These are phyloP conservation scores for Hypomontagnella monticulosa DNA, from an alignment of 495 filamentous ascomycete species.

Conservation along the genomic window DNA sequence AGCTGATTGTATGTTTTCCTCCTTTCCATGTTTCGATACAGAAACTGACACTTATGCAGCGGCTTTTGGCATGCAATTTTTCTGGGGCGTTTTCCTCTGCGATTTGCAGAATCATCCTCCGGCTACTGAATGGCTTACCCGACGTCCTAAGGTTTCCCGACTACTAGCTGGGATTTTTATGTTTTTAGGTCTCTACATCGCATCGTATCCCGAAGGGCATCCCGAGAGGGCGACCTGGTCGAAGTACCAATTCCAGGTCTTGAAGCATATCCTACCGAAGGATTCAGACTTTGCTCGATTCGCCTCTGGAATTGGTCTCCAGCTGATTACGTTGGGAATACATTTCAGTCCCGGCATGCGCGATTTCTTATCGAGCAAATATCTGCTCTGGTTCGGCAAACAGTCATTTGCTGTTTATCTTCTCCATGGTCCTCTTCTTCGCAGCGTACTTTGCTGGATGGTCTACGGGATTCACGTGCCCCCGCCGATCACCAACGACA, in stretches of 20 bases:
- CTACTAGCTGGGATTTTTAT: conserved; percentile 57
- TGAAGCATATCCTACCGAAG: conserved; percentile 64
- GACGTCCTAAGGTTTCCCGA: conserved; percentile 57
- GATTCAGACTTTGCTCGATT: conserved; percentile 65
- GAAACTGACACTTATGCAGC: conserved; percentile 44
- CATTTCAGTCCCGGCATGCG: conserved; percentile 67
- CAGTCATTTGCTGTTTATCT: conserved; percentile 76
- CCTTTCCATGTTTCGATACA: not conserved
- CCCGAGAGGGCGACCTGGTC: conserved; percentile 69
- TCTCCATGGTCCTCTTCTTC: conserved; percentile 70
- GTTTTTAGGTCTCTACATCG: conserved; percentile 62
- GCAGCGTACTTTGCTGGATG: conserved; percentile 71
- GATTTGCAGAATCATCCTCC: conserved; percentile 66
- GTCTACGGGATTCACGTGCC: conserved; percentile 68
- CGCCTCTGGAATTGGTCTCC: conserved; percentile 63
- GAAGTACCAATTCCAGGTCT: conserved; percentile 53
- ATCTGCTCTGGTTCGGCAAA: conserved; percentile 72
- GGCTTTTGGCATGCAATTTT: conserved; percentile 68
- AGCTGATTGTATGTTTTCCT: conserved; percentile 52
- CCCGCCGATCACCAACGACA: conserved; percentile 59
- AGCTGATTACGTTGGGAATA: conserved; percentile 62
- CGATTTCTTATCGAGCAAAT: conserved; percentile 62
- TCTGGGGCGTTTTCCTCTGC: conserved; percentile 71
- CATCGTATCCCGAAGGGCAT: conserved; percentile 68
- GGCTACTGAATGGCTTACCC: conserved; percentile 61